phyloP scores from a whole-genome alignment of 2,329 filamentous ascomycete genomes.

The Xylaria hypoxylon region DNA sequence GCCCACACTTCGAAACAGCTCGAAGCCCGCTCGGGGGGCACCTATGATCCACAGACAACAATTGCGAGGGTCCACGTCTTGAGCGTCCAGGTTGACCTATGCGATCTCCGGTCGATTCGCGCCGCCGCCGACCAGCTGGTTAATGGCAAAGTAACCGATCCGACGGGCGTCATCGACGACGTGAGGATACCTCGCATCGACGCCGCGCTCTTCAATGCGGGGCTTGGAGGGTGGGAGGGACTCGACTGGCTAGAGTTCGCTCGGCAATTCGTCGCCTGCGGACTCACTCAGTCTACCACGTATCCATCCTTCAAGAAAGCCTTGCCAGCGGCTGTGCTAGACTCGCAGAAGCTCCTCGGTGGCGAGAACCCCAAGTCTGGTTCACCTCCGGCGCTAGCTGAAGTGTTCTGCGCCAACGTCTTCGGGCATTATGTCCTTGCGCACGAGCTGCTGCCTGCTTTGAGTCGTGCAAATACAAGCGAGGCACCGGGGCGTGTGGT shows the following conservation, averaged over 20 bases:
- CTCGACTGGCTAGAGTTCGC: slow-evolving; percentile 74
- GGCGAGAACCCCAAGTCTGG: slow-evolving; percentile 29
- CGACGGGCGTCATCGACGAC: slow-evolving; percentile 51
- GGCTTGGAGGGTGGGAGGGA: slow-evolving; percentile 87
- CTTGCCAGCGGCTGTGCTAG: slow-evolving; percentile 58
- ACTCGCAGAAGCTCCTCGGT: slow-evolving; percentile 53
- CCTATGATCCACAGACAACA: slow-evolving; percentile 57
- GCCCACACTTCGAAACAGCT: slow-evolving; percentile 56
- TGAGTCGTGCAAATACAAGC: slow-evolving; percentile 62
- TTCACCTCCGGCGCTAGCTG: slow-evolving; percentile 73
- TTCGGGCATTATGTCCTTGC: slow-evolving; percentile 95
- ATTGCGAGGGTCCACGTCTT: slow-evolving; percentile 68
- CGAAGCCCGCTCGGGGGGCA: slow-evolving; percentile 53
- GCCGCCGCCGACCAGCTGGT: slow-evolving; percentile 61
- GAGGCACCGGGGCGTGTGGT: slow-evolving; percentile 74
- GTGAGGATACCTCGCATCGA: slow-evolving; percentile 78
- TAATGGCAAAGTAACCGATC: slow-evolving; percentile 59
- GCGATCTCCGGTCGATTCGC: slow-evolving; percentile 65
- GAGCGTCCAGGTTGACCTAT: slow-evolving; percentile 70
- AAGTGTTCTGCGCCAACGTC: slow-evolving; percentile 90
- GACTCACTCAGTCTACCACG: slow-evolving; percentile 75
- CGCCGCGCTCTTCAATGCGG: slow-evolving; percentile 85
- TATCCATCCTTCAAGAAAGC: slow-evolving; percentile 83
- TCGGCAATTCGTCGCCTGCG: slow-evolving; percentile 64
- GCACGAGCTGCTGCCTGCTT: slow-evolving; percentile 81